Percentiles rank a stretch among this genome's conserved stretches.
Evolutionary conservation across 1,284 basidiomycete species (phyloP).

Genomic region (Amylostereum areolatum): DNA sequence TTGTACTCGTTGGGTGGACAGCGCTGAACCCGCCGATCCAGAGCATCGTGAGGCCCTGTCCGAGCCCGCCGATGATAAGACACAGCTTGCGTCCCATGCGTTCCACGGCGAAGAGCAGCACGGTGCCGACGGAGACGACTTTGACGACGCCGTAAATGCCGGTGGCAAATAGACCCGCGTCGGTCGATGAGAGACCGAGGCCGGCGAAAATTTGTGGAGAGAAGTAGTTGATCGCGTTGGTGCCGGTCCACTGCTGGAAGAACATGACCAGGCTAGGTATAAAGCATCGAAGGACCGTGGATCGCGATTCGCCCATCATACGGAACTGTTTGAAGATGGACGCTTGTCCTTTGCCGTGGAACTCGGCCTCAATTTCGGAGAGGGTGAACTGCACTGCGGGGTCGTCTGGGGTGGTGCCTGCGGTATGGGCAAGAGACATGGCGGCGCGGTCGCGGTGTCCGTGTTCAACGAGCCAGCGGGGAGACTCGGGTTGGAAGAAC

Average conservation of each 20-base stretch:
- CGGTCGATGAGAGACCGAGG: conserved; percentile 48
- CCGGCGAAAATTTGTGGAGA: conserved; percentile 42
- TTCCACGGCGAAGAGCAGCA: conserved; percentile 39
- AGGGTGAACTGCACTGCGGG: conserved; percentile 34
- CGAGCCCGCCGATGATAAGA: conserved; percentile 38
- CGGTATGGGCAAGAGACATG: conserved; percentile 38
- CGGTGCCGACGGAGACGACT: conserved; percentile 34
- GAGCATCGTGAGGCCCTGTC: conserved; percentile 41
- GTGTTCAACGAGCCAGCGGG: conserved; percentile 55
- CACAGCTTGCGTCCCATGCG: conserved; percentile 38
- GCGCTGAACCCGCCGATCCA: conserved; percentile 43
- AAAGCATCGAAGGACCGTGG: conserved; percentile 39
- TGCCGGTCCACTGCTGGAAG: conserved; percentile 56
- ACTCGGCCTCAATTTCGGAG: conserved; percentile 46
- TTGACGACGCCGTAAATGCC: conserved; percentile 61
- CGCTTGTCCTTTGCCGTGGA: conserved; percentile 35
- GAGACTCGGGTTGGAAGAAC: conserved; percentile 51
- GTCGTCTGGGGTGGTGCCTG: conserved; percentile 34
- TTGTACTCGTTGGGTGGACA: conserved; percentile 26
- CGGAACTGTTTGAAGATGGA: conserved; percentile 31
- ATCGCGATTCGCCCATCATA: conserved; percentile 39
- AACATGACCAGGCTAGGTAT: conserved; percentile 50
- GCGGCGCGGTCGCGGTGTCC: conserved; percentile 46
- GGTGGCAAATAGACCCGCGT: conserved; percentile 49
- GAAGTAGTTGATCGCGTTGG: conserved; percentile 51